Base-by-base conservation (phyloP, 73 alveolate genomes). In the Effrenium voratum region DNA sequence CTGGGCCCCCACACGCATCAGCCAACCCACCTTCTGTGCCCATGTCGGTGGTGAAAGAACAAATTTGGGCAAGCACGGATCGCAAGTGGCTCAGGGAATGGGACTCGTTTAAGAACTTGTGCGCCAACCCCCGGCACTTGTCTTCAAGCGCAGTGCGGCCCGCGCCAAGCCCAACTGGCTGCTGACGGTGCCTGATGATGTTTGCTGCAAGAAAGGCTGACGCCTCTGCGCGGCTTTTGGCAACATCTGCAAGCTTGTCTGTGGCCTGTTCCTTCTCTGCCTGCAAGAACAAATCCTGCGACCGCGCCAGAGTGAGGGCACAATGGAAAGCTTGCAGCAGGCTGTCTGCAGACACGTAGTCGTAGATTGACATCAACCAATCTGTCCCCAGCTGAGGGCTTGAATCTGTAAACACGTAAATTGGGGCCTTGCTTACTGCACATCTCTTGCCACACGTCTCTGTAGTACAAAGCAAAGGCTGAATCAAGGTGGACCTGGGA, bases 361-460 rank as follows among this genome's bases (percentile, higher is more conserved):
- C 92, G 47, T 40, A 30, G 43, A 81, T 49, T 46, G 68, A 40
- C 49, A 81, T 30, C 49, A 81, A 32, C 92, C 92, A 81, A 47
- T 81, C 92, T 15, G 47, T 57, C 30, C 92, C 92, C 26, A 40
- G 46, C 47, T 81, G 92, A 10, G 92, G 92, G 75, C 49, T 28
- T 13, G 75, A 47, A 73, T 81, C 92, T 30, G 75, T 46, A 72
- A 72, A 81, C 70, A 81, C 34, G n/a, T 30, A 81, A 10, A 81
- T 49, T 47, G 92, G 92, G 40, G 75, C 92, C 5, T 2, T 13
- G 72, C 49, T 32, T 81, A 72, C 92, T 46, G 46, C 75, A 81
- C 73, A 46, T 46, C 76, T 1, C 92, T 6, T 26, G 24, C 66
- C 41, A 10, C 43, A 79, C 40, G 26, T 45, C 68, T 38, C 90